These are phyloP conservation scores for Wickerhamiella spandovensis DNA, from an alignment of 805 yeast species.

Conservation along the genomic window DNA sequence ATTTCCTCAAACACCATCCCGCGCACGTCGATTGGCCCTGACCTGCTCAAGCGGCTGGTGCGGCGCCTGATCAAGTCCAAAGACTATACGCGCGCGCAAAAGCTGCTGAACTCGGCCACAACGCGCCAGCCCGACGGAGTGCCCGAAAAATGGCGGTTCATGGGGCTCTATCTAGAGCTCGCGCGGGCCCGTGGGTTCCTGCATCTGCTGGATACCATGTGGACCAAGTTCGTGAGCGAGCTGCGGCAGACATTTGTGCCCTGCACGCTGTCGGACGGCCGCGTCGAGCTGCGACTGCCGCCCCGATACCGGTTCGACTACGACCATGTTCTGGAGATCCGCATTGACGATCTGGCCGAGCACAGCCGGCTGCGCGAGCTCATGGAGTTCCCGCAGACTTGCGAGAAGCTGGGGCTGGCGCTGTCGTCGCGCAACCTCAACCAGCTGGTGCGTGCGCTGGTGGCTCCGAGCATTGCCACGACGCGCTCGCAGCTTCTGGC, in stretches of 20 bases:
- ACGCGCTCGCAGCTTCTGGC: not conserved
- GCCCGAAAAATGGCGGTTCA: slow-evolving; percentile 4
- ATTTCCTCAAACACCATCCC: slow-evolving; percentile 17
- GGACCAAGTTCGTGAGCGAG: slow-evolving; percentile 9
- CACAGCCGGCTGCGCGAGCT: not conserved
- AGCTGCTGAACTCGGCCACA: slow-evolving; percentile 11
- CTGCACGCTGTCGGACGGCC: not conserved
- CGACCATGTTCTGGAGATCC: slow-evolving; percentile 4
- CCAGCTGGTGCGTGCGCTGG: not conserved
- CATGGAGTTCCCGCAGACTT: not conserved
- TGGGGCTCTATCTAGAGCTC: slow-evolving; percentile 13
- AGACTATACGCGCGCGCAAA: slow-evolving; percentile 12
- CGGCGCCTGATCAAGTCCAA: slow-evolving; percentile 10
- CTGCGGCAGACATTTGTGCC: slow-evolving; percentile 6
- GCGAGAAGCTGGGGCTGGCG: not conserved
- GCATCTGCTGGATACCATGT: slow-evolving; percentile 2
- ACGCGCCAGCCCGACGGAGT: not conserved
- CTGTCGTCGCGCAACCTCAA: not conserved
- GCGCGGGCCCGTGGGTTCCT: slow-evolving; percentile 2
- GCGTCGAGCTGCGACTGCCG: slow-evolving; percentile 6
- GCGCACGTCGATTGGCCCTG: slow-evolving; percentile 18
- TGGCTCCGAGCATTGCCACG: not conserved
- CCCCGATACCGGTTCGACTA: slow-evolving; percentile 9
- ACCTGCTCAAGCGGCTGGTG: slow-evolving; percentile 16
- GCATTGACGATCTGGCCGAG: slow-evolving; percentile 5